Evolutionary conservation across 192 early-diverging fungal genomes (phyloP), one percentile per base, ranked within the genome.

Genomic region (Thoreauomyces humboldtii): DNA sequence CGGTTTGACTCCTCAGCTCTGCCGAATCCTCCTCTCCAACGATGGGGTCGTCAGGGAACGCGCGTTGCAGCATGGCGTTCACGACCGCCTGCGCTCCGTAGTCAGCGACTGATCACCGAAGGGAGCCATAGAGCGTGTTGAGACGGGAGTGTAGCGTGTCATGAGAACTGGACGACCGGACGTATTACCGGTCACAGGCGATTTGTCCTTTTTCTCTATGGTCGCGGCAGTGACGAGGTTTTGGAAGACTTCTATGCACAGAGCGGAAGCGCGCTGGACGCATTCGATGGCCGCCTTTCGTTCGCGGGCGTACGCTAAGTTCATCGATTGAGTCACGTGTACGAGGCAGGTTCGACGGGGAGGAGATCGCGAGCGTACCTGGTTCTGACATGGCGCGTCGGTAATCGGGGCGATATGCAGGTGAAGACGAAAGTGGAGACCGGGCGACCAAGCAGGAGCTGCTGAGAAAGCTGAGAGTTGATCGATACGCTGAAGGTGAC

Each of bases 41-140:
- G 51, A 99, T 91, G 27, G 89, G 89, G 71, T 96, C 94, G 19
- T 85, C 32, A 14, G 95, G 93, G 54, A 98, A 97, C 55, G 79
- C 71, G 57, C 82, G 56, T 56, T 84, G 71, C 6, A 99, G 81
- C 54, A 90, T 76, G 0, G 82, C 72, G 77, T 95, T 96, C 35
- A 99, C 90, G 7, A 99, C 86, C 2, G 97, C 95, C 74, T 99
- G 97, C 12, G 93, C 89, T 50, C 91, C 89, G 77, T 87, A 97
- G 74, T 99, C 97, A 15, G 93, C 97, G 35, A 99, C 93, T 84
- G n/a, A n/a, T n/a, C n/a, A n/a, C n/a, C n/a, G n/a, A n/a, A n/a
- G n/a, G n/a, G n/a, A n/a, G n/a, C n/a, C n/a, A n/a, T n/a, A n/a
- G n/a, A n/a, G n/a, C n/a, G n/a, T n/a, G n/a, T n/a, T n/a, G n/a